Percentiles rank a stretch among this genome's conserved stretches.
These are phyloP conservation scores for Aphanocladium album DNA, from an alignment of 2,329 filamentous ascomycete genomes.

Conservation along the genomic window DNA sequence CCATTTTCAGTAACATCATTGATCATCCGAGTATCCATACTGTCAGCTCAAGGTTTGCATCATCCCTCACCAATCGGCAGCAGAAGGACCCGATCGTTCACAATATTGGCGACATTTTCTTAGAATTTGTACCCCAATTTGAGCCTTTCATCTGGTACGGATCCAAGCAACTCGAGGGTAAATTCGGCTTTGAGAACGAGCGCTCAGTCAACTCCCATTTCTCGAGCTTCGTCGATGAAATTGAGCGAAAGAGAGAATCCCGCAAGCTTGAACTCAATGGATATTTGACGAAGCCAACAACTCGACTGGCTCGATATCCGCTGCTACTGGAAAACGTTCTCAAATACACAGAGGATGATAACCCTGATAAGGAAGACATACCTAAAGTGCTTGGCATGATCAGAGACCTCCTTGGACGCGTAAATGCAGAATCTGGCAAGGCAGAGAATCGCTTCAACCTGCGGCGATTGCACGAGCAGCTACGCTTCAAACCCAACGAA, in stretches of 20 bases:
- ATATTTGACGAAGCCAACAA: conserved; percentile 96
- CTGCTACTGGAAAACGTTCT: conserved; percentile 84
- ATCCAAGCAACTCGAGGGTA: conserved; percentile 90
- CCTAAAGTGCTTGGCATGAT: conserved; percentile 85
- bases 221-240: conserved; percentile 89
- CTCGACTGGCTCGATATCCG: conserved; percentile 88
- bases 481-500: conserved; percentile 86
- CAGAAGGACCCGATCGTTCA: conserved; percentile 85
- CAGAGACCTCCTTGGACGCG: conserved; percentile 76
- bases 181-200: conserved; percentile 97
- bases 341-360: conserved; percentile 86
- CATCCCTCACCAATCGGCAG: conserved; percentile 82
- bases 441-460: conserved; percentile 97
- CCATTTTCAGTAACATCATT: conserved; percentile 92
- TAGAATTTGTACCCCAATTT: conserved; percentile 87
- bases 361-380: conserved; percentile 85
- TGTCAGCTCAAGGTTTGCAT: conserved; percentile 84
- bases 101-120: conserved; percentile 89
- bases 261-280: conserved; percentile 95
- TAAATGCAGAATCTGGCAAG: conserved; percentile 94
- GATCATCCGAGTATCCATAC: conserved; percentile 76
- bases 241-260: conserved; percentile 91
- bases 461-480: conserved; percentile 81
- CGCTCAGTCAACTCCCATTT: conserved; percentile 81
- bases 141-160: conserved; percentile 96